phyloP scores from a whole-genome alignment of 1,284 basidiomycete genomes.

The Earliella scabrosa region DNA sequence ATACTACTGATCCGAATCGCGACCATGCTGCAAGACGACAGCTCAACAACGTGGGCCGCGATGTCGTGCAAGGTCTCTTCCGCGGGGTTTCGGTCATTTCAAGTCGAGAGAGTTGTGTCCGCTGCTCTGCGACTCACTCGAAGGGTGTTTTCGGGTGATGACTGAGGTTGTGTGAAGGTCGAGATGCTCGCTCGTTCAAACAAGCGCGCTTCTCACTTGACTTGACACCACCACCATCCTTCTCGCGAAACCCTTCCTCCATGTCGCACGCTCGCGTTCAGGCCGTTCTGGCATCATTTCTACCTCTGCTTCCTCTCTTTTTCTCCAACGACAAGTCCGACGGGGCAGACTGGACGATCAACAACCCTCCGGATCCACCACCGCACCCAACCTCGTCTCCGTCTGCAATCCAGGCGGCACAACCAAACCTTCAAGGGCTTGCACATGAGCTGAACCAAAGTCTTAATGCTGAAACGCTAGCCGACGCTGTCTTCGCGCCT shows the following conservation, averaged over 20 bases:
- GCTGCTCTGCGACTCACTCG: too few relatives aligned
- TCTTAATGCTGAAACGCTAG: neutral
- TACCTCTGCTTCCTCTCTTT: neutral
- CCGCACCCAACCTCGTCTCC: neutral
- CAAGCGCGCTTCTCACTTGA: too few relatives aligned
- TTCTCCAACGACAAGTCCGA: neutral
- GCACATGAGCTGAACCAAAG: neutral
- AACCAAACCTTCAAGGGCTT: neutral
- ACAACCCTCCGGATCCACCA: neutral
- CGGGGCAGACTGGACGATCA: neutral
- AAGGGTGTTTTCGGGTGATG: too few relatives aligned
- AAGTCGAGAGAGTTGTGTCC: too few relatives aligned
- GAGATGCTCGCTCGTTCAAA: too few relatives aligned
- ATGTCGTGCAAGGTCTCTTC: too few relatives aligned
- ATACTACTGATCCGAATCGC: too few relatives aligned
- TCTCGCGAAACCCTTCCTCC: neutral
- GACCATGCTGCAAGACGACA: too few relatives aligned
- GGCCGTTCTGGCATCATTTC: neutral
- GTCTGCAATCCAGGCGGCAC: neutral
- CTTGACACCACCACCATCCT: neutral
- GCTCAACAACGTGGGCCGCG: too few relatives aligned
- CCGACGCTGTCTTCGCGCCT: neutral
- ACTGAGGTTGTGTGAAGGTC: neutral
- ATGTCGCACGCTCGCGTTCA: neutral
- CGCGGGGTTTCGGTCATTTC: too few relatives aligned